These are phyloP conservation scores for Colletotrichum graminicola DNA, from an alignment of 2,329 filamentous ascomycete species.

Conservation along the genomic window DNA sequence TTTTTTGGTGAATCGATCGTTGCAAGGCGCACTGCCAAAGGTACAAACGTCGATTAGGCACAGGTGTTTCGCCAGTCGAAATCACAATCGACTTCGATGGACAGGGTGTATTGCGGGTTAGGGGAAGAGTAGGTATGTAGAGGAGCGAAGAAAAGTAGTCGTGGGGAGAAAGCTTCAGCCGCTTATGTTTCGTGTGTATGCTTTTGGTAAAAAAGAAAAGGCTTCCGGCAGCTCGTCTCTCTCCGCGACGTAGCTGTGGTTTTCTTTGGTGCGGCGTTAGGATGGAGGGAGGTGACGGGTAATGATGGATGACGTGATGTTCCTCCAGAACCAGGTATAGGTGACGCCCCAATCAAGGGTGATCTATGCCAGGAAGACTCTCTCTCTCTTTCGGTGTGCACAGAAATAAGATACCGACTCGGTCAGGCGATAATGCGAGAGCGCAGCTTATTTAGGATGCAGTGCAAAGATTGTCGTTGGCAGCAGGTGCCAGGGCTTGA, in stretches of 20 bases:
- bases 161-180: neutral
- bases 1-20: neutral
- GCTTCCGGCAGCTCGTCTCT: neutral
- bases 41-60: neutral
- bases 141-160: neutral
- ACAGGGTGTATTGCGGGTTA: neutral
- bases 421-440: neutral
- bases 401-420: neutral
- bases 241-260: slow-evolving; percentile 4
- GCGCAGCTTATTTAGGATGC: slow-evolving; percentile 1
- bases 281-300: neutral
- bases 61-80: neutral
- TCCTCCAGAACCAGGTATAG: neutral
- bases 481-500: neutral
- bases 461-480: neutral
- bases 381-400: neutral
- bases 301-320: slow-evolving; percentile 23
- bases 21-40: neutral
- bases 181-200: neutral
- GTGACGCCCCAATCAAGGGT: neutral
- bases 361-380: neutral
- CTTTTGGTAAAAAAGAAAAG: neutral
- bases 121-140: neutral
- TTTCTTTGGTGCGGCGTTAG: neutral
- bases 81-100: neutral